Evolutionary conservation across 805 yeast genomes (phyloP), one percentile per base, ranked within the genome.

Genomic region (Jamesozyma spencerorum): DNA sequence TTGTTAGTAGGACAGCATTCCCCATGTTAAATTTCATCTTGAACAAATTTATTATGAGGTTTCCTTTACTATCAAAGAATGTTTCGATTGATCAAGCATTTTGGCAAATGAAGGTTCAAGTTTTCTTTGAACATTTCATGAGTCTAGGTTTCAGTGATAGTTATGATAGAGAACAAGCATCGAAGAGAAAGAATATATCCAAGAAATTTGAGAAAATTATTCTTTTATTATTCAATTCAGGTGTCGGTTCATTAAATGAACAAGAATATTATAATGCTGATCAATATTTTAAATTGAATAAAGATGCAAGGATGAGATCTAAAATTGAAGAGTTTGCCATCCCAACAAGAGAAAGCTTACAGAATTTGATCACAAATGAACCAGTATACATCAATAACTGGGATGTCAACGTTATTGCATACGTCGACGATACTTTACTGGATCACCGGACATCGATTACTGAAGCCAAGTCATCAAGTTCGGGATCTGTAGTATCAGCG

Each of bases 101-200:
- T 53, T 90, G 97, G 96, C 75, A 75, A 38, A 69, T 66, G 35
- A 79, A 81, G 36, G 79, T 87, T 0, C 96, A 88, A 61, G 79
- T 79, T 19, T 85, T 88, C 53, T 74, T 81, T 53, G 94, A 87
- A 55, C 74, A 80, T 41, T 79, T 92, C 64, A 81, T 84, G 59
- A 63, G 70, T 17, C 77, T 85, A 57, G 75, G 77, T 33, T 75
- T 90, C 37, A 78, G 87, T 46, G 74, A 78, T 42, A 73, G 88
- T 19, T 74, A 75, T 32, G 95, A 85, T 49, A 67, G 96, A 26
- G 81, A 78, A 13, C 85, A 82, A 45, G 65, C 75, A n/a, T 75
- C 86, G 2, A 81, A 92, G 53, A 68, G 86, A 24, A 72, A 74
- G 50, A 74, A 82, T 47, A 61, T 79, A 36, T 77, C 77, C 18